These are phyloP conservation scores for Zygoascus biomembranicola DNA, from an alignment of 805 yeast species.

Conservation along the genomic window DNA sequence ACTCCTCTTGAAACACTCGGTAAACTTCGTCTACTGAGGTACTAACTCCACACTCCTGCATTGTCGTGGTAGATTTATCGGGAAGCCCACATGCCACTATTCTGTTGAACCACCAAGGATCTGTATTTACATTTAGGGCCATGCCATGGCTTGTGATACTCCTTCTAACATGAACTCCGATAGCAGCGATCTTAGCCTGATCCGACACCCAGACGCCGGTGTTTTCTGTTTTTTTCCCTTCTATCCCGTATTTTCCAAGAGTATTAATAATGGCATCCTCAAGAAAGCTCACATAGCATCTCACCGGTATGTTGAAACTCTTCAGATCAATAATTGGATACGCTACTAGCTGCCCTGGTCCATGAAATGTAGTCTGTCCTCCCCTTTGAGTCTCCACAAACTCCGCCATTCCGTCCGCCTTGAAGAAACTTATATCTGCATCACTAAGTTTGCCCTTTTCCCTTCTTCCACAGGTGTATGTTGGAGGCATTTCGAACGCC, in stretches of 20 bases:
- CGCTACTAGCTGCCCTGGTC: slow-evolving; percentile 87
- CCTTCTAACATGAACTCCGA: slow-evolving; percentile 82
- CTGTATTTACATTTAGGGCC: slow-evolving; percentile 70
- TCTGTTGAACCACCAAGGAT: slow-evolving; percentile 58
- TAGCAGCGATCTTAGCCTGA: slow-evolving; percentile 66
- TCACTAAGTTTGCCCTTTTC: slow-evolving; percentile 46
- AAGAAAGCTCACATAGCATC: slow-evolving; percentile 58
- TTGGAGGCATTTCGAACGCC: slow-evolving; percentile 58
- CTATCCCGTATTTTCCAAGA: slow-evolving; percentile 35
- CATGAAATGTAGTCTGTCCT: slow-evolving; percentile 95
- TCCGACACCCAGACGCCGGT: slow-evolving; percentile 83
- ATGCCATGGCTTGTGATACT: slow-evolving; percentile 86
- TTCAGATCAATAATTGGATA: slow-evolving; percentile 71
- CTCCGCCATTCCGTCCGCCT: slow-evolving; percentile 34
- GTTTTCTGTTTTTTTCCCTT: slow-evolving; percentile 48
- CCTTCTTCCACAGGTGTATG: slow-evolving; percentile 88
- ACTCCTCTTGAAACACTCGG: slow-evolving; percentile 35
- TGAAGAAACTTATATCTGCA: slow-evolving; percentile 22
- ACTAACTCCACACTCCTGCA: slow-evolving; percentile 27
- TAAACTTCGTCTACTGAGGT: slow-evolving; percentile 35
- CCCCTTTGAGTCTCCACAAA: slow-evolving; percentile 82
- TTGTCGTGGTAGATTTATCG: slow-evolving; percentile 48
- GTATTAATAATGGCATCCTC: slow-evolving; percentile 49
- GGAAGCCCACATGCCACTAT: slow-evolving; percentile 84
- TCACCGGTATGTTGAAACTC: slow-evolving; percentile 49